Percentiles rank a stretch among this genome's conserved stretches.
phyloP scores from a whole-genome alignment of 2,329 filamentous ascomycete species.

The Aspergillus unguis region DNA sequence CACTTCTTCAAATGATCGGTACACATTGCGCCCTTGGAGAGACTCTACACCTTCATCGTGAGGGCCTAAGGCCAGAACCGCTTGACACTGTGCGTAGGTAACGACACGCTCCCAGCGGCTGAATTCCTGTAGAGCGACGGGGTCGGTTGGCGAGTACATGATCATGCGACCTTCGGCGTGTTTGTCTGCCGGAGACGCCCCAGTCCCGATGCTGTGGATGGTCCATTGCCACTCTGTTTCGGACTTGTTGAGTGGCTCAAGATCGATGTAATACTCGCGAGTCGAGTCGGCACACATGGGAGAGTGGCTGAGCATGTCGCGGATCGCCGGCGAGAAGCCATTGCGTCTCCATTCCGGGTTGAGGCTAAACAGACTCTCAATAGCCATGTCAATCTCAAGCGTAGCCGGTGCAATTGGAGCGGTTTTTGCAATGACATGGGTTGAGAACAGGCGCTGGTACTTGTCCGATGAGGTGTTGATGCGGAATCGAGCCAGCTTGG shows the following conservation, averaged over 20 bases:
- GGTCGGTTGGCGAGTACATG: neutral
- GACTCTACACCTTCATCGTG: conserved; percentile 15
- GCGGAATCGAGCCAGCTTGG: conserved; percentile 34
- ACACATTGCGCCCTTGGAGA: conserved; percentile 17
- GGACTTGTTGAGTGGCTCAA: neutral
- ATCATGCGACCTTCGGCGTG: neutral
- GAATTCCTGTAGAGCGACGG: no score
- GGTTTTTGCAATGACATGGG: conserved; percentile 41
- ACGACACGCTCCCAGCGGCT: no score
- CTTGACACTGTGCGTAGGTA: no score
- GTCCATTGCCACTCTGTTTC: neutral
- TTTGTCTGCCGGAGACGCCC: neutral
- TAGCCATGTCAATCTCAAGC: conserved; percentile 36
- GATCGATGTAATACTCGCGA: conserved; percentile 20
- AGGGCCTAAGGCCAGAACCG: no score
- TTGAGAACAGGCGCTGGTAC: conserved; percentile 35
- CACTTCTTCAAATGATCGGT: conserved; percentile 12
- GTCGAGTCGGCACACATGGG: conserved; percentile 32
- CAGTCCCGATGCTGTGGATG: neutral
- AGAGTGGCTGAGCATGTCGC: conserved; percentile 27
- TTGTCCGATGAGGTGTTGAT: conserved; percentile 37
- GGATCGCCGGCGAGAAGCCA: conserved; percentile 22
- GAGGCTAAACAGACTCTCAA: conserved; percentile 34
- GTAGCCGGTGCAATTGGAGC: conserved; percentile 42
- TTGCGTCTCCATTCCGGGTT: conserved; percentile 19